phyloP scores from a whole-genome alignment of 768 basidiomycete genomes.

The Leucosporidium yakuticum region DNA sequence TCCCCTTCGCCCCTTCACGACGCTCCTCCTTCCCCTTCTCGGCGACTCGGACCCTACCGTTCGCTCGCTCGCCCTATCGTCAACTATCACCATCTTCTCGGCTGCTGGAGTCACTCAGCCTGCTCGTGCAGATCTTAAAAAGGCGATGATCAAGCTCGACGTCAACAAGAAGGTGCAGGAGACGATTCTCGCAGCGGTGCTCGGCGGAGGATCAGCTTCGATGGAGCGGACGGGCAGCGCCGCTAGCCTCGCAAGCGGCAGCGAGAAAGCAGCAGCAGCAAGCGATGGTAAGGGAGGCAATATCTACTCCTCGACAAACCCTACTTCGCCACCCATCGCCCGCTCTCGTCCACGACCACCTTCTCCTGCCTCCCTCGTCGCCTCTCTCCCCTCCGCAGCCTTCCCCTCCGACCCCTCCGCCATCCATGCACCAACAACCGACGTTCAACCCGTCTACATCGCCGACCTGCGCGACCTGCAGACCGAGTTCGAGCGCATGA shows the following conservation, averaged over 20 bases:
- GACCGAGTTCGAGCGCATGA: conserved; percentile 72
- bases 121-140: conserved; percentile 88
- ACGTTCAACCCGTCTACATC: conserved; percentile 47
- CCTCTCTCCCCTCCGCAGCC: conserved; percentile 25
- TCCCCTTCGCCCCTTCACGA: conserved; percentile 73
- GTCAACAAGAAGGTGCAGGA: conserved; percentile 85
- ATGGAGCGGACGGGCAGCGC: conserved; percentile 17
- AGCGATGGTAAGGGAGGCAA: not conserved
- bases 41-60: conserved; percentile 89
- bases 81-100: conserved; percentile 75
- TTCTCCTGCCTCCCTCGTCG: conserved; percentile 3
- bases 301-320: conserved; percentile 2
- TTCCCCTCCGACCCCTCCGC: conserved; percentile 19
- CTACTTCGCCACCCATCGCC: conserved; percentile 4
- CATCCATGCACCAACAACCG: not conserved
- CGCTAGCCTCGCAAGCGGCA: conserved; percentile 2
- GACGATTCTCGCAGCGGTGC: conserved; percentile 53
- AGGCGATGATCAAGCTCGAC: conserved; percentile 67
- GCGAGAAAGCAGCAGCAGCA: not conserved
- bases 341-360: not conserved
- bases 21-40: conserved; percentile 70
- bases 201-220: conserved; percentile 13
- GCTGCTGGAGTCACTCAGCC: conserved; percentile 62
- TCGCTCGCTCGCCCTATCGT: conserved; percentile 72
- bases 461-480: conserved; percentile 80